Evolutionary conservation across 73 alveolate genomes (phyloP).

Genomic region (Uronychia setigera): DNA sequence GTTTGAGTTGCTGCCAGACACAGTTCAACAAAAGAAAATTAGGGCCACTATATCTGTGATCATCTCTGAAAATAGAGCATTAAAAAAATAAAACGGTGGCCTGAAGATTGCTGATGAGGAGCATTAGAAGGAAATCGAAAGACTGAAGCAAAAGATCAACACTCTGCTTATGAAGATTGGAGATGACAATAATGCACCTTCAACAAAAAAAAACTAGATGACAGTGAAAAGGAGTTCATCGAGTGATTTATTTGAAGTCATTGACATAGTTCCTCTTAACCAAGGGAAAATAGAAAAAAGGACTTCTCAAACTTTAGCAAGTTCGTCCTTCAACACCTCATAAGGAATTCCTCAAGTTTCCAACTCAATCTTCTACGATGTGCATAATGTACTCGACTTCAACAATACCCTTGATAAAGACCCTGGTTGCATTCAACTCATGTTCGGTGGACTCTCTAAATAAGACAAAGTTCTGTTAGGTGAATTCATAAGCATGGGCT

Average conservation of each 20-base stretch:
- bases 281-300: background rate
- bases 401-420: background rate
- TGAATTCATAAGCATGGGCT: background rate
- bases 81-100: background rate
- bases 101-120: conserved; percentile 1
- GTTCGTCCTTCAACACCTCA: too few species aligned
- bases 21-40: background rate
- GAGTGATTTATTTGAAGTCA: background rate
- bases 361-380: background rate
- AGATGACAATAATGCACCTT: background rate
- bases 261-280: background rate
- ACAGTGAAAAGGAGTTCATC: background rate
- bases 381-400: background rate
- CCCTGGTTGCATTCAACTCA: background rate
- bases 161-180: background rate
- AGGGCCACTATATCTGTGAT: background rate
- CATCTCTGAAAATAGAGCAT: background rate
- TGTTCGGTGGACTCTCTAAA: background rate
- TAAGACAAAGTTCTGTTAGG: background rate
- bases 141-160: background rate
- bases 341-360: too few species aligned
- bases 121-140: background rate
- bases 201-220: background rate
- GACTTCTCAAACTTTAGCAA: too few species aligned
- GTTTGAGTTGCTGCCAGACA: background rate